Base-by-base conservation (phyloP, 345 rosid genomes). In the Cochlearia excelsa region DNA sequence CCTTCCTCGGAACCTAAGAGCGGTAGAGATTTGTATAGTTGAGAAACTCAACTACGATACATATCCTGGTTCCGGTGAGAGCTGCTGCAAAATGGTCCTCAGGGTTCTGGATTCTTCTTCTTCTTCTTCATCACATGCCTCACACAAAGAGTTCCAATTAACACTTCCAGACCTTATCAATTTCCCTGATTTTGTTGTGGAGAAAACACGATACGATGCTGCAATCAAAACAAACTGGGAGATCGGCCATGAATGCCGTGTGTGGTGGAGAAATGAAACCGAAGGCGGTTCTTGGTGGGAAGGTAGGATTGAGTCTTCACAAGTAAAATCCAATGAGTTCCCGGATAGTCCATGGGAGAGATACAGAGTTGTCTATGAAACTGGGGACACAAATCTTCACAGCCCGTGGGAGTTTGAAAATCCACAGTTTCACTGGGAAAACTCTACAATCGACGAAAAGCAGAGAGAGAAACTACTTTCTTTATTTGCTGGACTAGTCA, bases 401-500 rank as follows among this genome's bases (percentile, higher is more conserved):
- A 85, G 96, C 74, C 90, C 97, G 43, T 93, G 99, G 99, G 97
- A 93, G 78, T 81, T 93, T 78, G 83, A 80, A 51, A 96, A 89
- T 70, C 84, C 78, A 49, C 76, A 72, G 35, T 40, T 69, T 55
- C 57, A 67, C 39, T 79, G 84, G 83, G 85, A 78, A 65, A 86
- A 76, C 54, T 81, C 95, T 45, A 79, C 51, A 46, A 78, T 89
- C 16, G 92, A 81, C 66, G 67, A 49, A 52, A 81, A 57, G 70
- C 72, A 51, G 10, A 80, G 74, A 70, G 75, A 76, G 38, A 68
- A 65, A 66, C 74, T 93, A 65, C 66, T 85, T 59, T 75, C 80
- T 53, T 71, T 75, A 56, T 81, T 89, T 57, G 67, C 49, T 28
- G 84, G 78, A 71, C 74, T 93, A 53, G 85, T 84, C 71, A 80